phyloP scores from a whole-genome alignment of 805 yeast genomes.

The Aciculoconidium aculeatum region DNA sequence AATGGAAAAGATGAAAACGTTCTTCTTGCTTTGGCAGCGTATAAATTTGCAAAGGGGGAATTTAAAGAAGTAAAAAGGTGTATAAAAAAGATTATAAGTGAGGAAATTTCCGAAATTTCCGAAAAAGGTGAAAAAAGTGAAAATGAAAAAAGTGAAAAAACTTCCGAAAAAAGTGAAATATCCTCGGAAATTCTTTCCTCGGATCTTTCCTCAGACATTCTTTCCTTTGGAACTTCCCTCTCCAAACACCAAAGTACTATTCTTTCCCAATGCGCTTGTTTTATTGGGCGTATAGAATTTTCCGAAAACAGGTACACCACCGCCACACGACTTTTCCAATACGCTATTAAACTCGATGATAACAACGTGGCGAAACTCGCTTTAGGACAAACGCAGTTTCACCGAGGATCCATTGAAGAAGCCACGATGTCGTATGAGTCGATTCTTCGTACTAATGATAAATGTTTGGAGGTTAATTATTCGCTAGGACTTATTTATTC shows the following conservation, averaged over 20 bases:
- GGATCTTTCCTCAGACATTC: too few species aligned
- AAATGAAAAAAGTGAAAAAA: too few species aligned
- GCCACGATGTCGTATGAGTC: slow-evolving; percentile 82
- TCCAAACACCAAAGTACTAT: slow-evolving; percentile 22
- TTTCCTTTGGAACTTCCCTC: too few species aligned
- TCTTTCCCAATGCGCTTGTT: slow-evolving; percentile 45
- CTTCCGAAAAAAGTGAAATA: too few species aligned
- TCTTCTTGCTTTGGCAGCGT: slow-evolving; percentile 61
- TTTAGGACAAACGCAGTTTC: slow-evolving; percentile 76
- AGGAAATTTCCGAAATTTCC: slow-evolving; percentile 1
- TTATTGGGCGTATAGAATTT: slow-evolving; percentile 81
- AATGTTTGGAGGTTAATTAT: slow-evolving; percentile 67
- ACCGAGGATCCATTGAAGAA: slow-evolving; percentile 70
- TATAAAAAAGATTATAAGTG: slow-evolving; percentile 41
- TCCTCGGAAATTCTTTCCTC: too few species aligned
- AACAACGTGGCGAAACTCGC: slow-evolving; percentile 74
- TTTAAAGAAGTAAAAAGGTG: slow-evolving; percentile 52
- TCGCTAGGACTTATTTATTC: slow-evolving; percentile 74
- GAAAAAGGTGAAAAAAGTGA: too few species aligned
- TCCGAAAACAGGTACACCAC: slow-evolving; percentile 53
- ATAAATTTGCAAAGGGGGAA: slow-evolving; percentile 64
- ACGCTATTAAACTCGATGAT: slow-evolving; percentile 61
- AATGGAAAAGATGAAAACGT: slow-evolving; percentile 53
- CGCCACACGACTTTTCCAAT: slow-evolving; percentile 69
- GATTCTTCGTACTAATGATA: slow-evolving; percentile 58